phyloP scores from a whole-genome alignment of 257 asterid genomes.

The Solanum tarapatanum region DNA sequence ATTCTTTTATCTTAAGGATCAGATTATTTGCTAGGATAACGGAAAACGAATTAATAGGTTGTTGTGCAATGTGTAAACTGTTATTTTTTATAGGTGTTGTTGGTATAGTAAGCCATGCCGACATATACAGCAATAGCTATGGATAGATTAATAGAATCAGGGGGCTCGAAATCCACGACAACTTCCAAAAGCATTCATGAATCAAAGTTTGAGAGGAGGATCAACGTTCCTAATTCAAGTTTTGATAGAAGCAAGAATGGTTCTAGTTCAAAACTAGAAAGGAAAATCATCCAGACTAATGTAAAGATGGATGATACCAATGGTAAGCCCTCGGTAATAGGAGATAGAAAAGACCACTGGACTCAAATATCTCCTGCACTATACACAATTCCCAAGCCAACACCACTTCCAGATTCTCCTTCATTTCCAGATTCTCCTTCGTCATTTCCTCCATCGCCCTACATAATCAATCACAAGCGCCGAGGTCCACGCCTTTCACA shows the following conservation, averaged over 20 bases:
- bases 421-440: slow-evolving; percentile 84
- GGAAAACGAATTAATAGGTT: neutral
- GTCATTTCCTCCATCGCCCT: slow-evolving; percentile 82
- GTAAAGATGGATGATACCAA: slow-evolving; percentile 24
- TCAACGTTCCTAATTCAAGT: slow-evolving; percentile 24
- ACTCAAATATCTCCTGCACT: slow-evolving; percentile 81
- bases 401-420: slow-evolving; percentile 87
- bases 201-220: slow-evolving; percentile 30
- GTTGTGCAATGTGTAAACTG: neutral
- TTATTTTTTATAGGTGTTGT: neutral
- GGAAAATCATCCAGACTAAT: slow-evolving; percentile 30
- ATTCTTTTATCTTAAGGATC: neutral
- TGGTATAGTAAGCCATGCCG: slow-evolving; percentile 68
- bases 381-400: slow-evolving; percentile 75
- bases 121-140: slow-evolving; percentile 68
- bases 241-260: slow-evolving; percentile 10
- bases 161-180: slow-evolving; percentile 36
- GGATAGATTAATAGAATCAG: slow-evolving; percentile 75
- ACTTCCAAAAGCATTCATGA: slow-evolving; percentile 18
- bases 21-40: neutral
- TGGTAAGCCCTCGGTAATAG: slow-evolving; percentile 9
- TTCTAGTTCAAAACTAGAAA: slow-evolving; percentile 30
- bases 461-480: slow-evolving; percentile 78
- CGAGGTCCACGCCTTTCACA: slow-evolving; percentile 87
- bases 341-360: slow-evolving; percentile 52